Evolutionary conservation across 371 early-diverging fungal species (phyloP), one percentile per base, ranked within the genome.

Genomic region (Basidiobolus heterosporus): DNA sequence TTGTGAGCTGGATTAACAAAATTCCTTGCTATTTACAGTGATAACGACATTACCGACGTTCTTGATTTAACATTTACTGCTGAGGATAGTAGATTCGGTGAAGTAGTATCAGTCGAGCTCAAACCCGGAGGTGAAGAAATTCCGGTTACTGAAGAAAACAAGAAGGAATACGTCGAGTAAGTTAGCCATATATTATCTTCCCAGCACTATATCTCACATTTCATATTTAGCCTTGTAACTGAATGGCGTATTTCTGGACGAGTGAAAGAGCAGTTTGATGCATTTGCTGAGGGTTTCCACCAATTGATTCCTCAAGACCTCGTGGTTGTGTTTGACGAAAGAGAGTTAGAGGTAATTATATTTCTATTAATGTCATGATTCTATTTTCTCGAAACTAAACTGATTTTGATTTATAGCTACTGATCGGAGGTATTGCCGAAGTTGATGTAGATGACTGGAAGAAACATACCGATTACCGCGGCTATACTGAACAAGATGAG

Each of bases 371-470:
- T n/a, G 14, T 38, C 4, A 5, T 16, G 4, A 21, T 5, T n/a
- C 3, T 15, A 21, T n/a, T 19, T 36, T 36, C 36, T 13, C 6
- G 6, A 36, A 7, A 7, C 39, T 38, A 38, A 38, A 37, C 3
- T 5, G 30, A 30, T 17, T 46, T 36, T 38, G 14, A 21, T 30
- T 21, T 41, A 11, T 43, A 56, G 72, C 72, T 98, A 23, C 72
- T 97, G 37, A 94, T 98, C 59, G 88, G 94, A n/a, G 99, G 99
- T 50, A 69, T 97, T 55, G 87, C 94, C 5, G 97, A 99, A 56
- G 92, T 98, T 49, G 96, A 99, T 66, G 78, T 95, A 13, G 95
- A 95, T 54, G 99, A 98, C 62, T 97, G 98, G 99, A 91, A 89
- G 72, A 95, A 92, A 63, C 91, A 98, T 57, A 93, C 97, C 9